Evolutionary conservation across 257 asterid genomes (phyloP), one percentile per base, ranked within the genome.

Genomic region (Gentiana straminea): DNA sequence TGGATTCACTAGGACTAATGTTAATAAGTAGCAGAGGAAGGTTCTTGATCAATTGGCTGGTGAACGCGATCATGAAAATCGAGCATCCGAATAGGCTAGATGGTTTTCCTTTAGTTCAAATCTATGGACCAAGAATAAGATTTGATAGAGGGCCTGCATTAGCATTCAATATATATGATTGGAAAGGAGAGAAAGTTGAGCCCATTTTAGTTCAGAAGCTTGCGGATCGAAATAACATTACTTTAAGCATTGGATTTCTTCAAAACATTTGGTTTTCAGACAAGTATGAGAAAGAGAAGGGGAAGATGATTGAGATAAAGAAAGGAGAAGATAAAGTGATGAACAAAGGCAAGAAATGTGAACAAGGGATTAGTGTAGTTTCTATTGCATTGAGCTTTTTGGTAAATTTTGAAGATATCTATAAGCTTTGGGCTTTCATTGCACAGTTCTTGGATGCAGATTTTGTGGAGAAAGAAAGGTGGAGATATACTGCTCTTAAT

Each of bases 371-470:
- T 49, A 38, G 72, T 15, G 92, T 72, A 32, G 96, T 84, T 0
- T 83, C 94, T 1, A 67, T 74, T 56, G 95, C 95, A 38, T 84
- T 91, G 7, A 78, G 76, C 59, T 91, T 87, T 76, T 78, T 87
- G 80, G 84, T 81, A 3, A 79, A 87, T 35, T 87, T 91, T 11
- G 92, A 87, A 64, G 98, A 87, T 62, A 81, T 75, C 4, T 84
- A 90, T 68, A 69, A 73, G 74, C 77, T 90, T 12, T 90, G 98
- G 98, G 80, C 81, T 39, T 91, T 91, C 53, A 52, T 91, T 12
- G 92, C 95, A 13, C 91, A 69, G 74, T 91, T 91, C 55, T 77
- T 91, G 54, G 98, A 87, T 64, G 96, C 95, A 4, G 98, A 91
- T 56, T 91, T 83, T 57, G 94, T 87, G 48, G 95, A 91, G 73